Percentiles rank a stretch among this genome's conserved stretches.
phyloP scores from a whole-genome alignment of 257 asterid genomes.

The Capsicum chinense region DNA sequence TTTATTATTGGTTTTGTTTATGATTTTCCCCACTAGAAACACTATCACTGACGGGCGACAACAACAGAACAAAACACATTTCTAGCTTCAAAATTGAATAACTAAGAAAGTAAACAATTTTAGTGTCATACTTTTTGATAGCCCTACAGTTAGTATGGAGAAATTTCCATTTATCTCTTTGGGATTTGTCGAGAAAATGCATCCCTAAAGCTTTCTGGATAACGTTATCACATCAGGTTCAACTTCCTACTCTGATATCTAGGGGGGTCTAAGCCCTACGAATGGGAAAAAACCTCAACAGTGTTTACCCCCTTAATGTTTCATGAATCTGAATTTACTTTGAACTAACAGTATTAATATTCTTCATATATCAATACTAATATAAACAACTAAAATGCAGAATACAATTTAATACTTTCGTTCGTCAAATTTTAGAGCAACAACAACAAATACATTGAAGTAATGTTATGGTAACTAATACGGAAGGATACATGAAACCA shows the following conservation, averaged over 20 bases:
- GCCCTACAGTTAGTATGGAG: not conserved
- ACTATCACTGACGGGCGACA: not conserved
- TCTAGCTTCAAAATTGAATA: conserved; percentile 1
- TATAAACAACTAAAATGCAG: too few species aligned
- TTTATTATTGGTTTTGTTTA: not conserved
- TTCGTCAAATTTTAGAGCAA: too few species aligned
- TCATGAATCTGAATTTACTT: too few species aligned
- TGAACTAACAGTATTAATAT: too few species aligned
- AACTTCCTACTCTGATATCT: conserved; percentile 59
- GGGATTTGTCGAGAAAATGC: conserved; percentile 29
- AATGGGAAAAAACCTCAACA: too few species aligned
- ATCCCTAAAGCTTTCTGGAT: conserved; percentile 51
- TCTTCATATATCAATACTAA: too few species aligned
- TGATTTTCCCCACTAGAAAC: not conserved
- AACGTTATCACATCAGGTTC: conserved; percentile 60
- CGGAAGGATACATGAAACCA: too few species aligned
- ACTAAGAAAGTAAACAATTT: not conserved
- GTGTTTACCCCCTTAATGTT: too few species aligned
- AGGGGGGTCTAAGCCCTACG: too few species aligned
- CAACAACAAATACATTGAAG: too few species aligned
- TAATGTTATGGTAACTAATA: too few species aligned
- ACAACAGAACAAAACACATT: not conserved
- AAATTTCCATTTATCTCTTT: conserved; percentile 7
- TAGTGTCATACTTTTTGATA: conserved; percentile 16
- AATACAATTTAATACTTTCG: too few species aligned